Conservation (phyloP, 2,329 filamentous ascomycete genomes). For the Emmonsia crescens region DNA sequence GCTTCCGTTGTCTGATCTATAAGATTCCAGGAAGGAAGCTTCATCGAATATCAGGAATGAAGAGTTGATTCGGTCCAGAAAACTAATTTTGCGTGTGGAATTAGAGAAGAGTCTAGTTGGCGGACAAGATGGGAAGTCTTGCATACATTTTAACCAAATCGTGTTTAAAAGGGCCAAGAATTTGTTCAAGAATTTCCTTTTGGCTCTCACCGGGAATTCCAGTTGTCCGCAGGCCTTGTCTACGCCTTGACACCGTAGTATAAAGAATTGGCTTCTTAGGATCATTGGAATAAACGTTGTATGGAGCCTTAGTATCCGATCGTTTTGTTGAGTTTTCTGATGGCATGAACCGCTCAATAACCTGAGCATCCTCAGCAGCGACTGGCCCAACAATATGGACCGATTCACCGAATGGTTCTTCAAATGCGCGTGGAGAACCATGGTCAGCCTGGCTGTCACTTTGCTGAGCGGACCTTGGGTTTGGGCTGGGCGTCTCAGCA, state of each 20-base stretch:
- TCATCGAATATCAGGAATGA: constrained; percentile 54
- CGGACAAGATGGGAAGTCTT: constrained; percentile 17
- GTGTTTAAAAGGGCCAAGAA: constrained; percentile 44
- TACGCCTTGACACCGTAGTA: constrained; percentile 40
- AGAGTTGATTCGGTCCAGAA: constrained; percentile 46
- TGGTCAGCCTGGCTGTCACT: background rate
- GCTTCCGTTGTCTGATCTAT: constrained; percentile 34
- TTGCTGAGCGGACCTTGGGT: background rate
- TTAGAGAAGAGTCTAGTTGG: background rate
- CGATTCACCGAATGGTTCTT: constrained; percentile 26
- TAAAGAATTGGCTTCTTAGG: constrained; percentile 37
- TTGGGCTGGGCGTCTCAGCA: constrained; percentile 10
- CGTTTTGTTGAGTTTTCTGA: constrained; percentile 29
- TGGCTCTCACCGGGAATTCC: constrained; percentile 38
- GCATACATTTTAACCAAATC: constrained; percentile 44
- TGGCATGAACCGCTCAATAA: constrained; percentile 49
- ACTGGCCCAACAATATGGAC: constrained; percentile 50
- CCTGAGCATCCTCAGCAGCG: constrained; percentile 49
- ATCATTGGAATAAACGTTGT: constrained; percentile 42
- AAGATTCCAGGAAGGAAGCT: constrained; percentile 41
- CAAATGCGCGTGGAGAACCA: constrained; percentile 8
- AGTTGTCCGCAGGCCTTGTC: constrained; percentile 37
- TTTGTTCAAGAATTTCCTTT: constrained; percentile 46
- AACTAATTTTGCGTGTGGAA: constrained; percentile 30
- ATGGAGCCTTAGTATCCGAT: constrained; percentile 33